These are phyloP conservation scores for Amanita fuliginea DNA, from an alignment of 768 basidiomycete species.

Conservation along the genomic window DNA sequence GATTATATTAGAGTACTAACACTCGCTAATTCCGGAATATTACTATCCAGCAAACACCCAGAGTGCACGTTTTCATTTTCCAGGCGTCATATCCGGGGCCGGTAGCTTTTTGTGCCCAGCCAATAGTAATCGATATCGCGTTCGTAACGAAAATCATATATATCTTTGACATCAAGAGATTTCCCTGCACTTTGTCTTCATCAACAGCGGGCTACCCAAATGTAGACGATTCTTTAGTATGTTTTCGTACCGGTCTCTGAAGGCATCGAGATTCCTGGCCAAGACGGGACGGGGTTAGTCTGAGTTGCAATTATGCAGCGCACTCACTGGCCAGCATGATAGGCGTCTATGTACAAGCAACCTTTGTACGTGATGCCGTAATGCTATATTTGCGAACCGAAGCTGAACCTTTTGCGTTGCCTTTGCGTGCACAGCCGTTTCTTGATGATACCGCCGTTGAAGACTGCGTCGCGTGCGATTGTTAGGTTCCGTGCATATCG, in stretches of 20 bases:
- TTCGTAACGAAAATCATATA: slow-evolving; percentile 31
- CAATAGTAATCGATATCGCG: slow-evolving; percentile 21
- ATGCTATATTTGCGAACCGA: neutral
- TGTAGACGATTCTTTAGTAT: slow-evolving; percentile 23
- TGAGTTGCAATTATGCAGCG: neutral
- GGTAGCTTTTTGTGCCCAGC: slow-evolving; percentile 5
- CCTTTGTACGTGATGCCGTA: too few species aligned
- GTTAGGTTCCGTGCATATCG: neutral
- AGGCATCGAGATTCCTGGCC: slow-evolving; percentile 40
- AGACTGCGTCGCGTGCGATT: slow-evolving; percentile 31
- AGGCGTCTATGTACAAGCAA: slow-evolving; percentile 29
- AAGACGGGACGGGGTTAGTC: neutral
- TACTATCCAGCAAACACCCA: slow-evolving; percentile 33
- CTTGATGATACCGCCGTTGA: slow-evolving; percentile 30
- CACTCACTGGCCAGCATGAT: slow-evolving; percentile 36
- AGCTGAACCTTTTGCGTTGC: slow-evolving; percentile 30
- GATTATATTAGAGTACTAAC: too few species aligned
- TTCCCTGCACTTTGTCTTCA: slow-evolving; percentile 27
- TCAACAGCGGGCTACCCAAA: slow-evolving; percentile 23
- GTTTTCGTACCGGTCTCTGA: slow-evolving; percentile 27
- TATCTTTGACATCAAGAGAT: slow-evolving; percentile 17
- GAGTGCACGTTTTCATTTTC: slow-evolving; percentile 18
- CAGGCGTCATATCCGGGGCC: slow-evolving; percentile 33
- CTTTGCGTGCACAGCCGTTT: slow-evolving; percentile 31
- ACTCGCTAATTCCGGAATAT: slow-evolving; percentile 36